A percentile compares a stretch with the other conserved stretches of the same genome.
These are phyloP conservation scores for Talaromyces proteolyticus DNA, from an alignment of 495 filamentous ascomycete species.

Conservation along the genomic window DNA sequence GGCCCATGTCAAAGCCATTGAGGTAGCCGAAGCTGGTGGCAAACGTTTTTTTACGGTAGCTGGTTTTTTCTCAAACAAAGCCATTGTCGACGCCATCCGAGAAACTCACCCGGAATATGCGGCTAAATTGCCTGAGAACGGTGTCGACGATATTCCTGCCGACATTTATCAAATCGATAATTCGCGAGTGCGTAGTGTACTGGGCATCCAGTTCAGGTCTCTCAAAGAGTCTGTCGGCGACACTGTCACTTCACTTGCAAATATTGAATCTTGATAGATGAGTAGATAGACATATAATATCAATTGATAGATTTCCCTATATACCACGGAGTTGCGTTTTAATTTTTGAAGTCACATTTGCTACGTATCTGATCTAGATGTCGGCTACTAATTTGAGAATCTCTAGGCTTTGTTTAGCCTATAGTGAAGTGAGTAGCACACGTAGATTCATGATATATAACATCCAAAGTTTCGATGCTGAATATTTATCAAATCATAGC, in stretches of 20 bases:
- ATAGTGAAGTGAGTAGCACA: too few relatives aligned
- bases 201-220: constrained; percentile 51
- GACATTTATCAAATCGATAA: constrained; percentile 46
- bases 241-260: constrained; percentile 46
- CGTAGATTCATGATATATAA: too few relatives aligned
- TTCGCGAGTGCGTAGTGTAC: constrained; percentile 44
- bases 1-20: constrained; percentile 66
- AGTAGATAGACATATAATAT: constrained; percentile 9
- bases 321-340: too few relatives aligned
- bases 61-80: constrained; percentile 60
- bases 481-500: too few relatives aligned
- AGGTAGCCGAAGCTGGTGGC: constrained; percentile 57
- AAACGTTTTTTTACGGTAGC: constrained; percentile 66
- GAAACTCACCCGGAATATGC: constrained; percentile 62
- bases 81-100: constrained; percentile 56
- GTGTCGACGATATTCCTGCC: constrained; percentile 26
- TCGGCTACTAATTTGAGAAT: too few relatives aligned
- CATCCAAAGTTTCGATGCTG: too few relatives aligned
- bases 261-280: constrained; percentile 31
- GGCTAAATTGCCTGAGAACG: constrained; percentile 46
- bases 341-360: too few relatives aligned
- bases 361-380: too few relatives aligned
- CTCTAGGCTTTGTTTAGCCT: too few relatives aligned
- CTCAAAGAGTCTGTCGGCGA: constrained; percentile 53
- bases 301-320: too few relatives aligned